Percentiles rank a stretch among this genome's conserved stretches.
Evolutionary conservation across 768 basidiomycete genomes (phyloP).

Genomic region (Mycena indigotica): DNA sequence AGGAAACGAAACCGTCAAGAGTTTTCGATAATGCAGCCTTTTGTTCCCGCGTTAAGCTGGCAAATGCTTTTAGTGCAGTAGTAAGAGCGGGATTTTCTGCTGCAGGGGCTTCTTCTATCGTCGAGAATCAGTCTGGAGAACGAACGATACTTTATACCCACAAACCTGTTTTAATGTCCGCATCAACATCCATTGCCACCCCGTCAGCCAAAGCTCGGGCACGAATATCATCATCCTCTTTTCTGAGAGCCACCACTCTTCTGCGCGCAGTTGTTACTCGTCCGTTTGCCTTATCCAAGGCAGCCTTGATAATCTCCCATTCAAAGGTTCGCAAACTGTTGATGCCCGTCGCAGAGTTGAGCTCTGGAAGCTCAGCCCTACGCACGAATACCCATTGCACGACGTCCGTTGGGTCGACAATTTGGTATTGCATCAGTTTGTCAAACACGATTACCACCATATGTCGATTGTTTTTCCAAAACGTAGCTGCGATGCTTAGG

Average conservation of each 20-base stretch:
- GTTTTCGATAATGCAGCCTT: constrained; percentile 71
- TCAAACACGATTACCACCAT: constrained; percentile 93
- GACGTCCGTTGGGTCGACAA: constrained; percentile 92
- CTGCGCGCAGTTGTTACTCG: constrained; percentile 77
- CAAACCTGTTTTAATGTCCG: constrained; percentile 55
- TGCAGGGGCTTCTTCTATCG: constrained; percentile 47
- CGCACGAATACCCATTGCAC: constrained; percentile 80
- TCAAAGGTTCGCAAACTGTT: constrained; percentile 61
- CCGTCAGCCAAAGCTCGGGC: constrained; percentile 72
- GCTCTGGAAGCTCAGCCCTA: constrained; percentile 44
- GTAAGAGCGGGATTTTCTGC: constrained; percentile 69
- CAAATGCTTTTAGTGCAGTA: constrained; percentile 73
- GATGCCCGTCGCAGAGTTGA: constrained; percentile 40
- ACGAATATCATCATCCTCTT: constrained; percentile 86
- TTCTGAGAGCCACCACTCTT: constrained; percentile 72
- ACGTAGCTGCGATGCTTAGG: constrained; percentile 66
- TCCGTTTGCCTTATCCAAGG: constrained; percentile 89
- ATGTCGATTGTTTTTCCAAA: constrained; percentile 85
- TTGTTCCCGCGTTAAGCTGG: constrained; percentile 75
- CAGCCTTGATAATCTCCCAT: constrained; percentile 84
- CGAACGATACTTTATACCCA: no score
- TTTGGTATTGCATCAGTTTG: constrained; percentile 98
- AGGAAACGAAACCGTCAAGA: constrained; percentile 74
- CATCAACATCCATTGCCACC: constrained; percentile 73
- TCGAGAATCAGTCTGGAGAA: no score